Evolutionary conservation across 495 filamentous ascomycete species (phyloP), one percentile per base, ranked within the genome.

Genomic region (Penicillium egyptiacum): DNA sequence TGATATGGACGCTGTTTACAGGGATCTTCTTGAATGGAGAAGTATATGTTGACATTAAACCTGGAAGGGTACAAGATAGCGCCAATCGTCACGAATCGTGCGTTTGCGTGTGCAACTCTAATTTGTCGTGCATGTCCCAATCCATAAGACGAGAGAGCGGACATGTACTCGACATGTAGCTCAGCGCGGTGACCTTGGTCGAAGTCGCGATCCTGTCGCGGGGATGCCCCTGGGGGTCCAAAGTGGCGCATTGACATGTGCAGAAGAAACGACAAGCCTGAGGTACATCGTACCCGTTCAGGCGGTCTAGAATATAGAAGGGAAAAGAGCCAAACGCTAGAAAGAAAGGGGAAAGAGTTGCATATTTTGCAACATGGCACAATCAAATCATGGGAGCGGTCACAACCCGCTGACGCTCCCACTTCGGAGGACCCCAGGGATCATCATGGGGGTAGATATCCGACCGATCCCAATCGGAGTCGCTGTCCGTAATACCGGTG

Each of bases 151-250:
- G 5, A 26, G 25, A 46, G 35, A 14, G 43, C 23, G 5, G 43
- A 50, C 30, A 35, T 35, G 48, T n/a, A n/a, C 35, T 39, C 5
- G 7, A 33, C 17, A 35, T 35, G 28, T 37, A n/a, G 20, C 19
- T 37, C 48, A 25, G 28, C 28, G 12, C 5, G 47, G 17, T 9
- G 42, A 44, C 17, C 41, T 54, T 14, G 22, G 42, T 22, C 17
- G 19, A 47, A 43, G 75, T 58, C 14, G 58, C 65, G 28, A 71
- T 76, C 50, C 60, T 80, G 12, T 31, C 56, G 54, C 46, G 54
- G 20, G 35, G 35, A 39, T 39, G 16, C 35, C 35, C 35, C 16
- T 39, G n/a, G 35, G 35, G 23, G 6, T 26, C 23, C 7, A 4
- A 28, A 46, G 26, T 39, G 14, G 23, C 22, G 23, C 43, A 46